Percentiles rank a stretch among this genome's conserved stretches.
phyloP scores from a whole-genome alignment of 140 eudicot genomes.

The Bidens hawaiensis region DNA sequence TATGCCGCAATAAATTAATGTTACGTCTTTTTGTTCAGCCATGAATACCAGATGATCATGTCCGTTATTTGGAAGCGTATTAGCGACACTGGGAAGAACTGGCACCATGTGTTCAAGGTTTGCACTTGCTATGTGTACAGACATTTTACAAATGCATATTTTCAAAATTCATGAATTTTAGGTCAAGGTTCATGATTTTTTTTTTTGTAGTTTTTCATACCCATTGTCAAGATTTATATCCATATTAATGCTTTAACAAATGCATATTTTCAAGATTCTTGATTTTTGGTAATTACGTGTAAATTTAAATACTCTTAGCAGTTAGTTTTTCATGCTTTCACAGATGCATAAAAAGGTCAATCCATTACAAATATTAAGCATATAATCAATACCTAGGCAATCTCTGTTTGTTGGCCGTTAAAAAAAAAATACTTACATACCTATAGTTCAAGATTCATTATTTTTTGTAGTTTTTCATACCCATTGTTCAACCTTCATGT shows the following conservation, averaged over 20 bases:
- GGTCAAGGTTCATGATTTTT: neutral
- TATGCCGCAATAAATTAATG: neutral
- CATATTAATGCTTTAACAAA: neutral
- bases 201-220: neutral
- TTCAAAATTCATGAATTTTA: too few species aligned
- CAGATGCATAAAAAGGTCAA: too few species aligned
- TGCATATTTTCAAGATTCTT: neutral
- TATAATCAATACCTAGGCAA: too few species aligned
- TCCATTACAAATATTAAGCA: too few species aligned
- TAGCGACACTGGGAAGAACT: constrained; percentile 84
- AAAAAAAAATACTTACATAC: too few species aligned
- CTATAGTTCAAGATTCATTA: too few species aligned
- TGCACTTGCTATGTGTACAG: constrained; percentile 10
- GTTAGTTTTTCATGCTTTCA: too few species aligned
- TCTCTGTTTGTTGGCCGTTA: too few species aligned
- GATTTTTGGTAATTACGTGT: too few species aligned
- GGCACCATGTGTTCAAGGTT: constrained; percentile 99
- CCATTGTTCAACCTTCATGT: constrained; percentile 4
- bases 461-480: neutral
- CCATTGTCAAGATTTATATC: neutral
- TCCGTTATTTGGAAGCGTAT: constrained; percentile 87
- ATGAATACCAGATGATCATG: constrained; percentile 94
- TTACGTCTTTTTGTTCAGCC: constrained; percentile 47
- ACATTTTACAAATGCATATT: neutral
- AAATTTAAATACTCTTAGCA: too few species aligned